phyloP scores from a whole-genome alignment of 2,329 filamentous ascomycete species.

The Ophiobolus disseminans region DNA sequence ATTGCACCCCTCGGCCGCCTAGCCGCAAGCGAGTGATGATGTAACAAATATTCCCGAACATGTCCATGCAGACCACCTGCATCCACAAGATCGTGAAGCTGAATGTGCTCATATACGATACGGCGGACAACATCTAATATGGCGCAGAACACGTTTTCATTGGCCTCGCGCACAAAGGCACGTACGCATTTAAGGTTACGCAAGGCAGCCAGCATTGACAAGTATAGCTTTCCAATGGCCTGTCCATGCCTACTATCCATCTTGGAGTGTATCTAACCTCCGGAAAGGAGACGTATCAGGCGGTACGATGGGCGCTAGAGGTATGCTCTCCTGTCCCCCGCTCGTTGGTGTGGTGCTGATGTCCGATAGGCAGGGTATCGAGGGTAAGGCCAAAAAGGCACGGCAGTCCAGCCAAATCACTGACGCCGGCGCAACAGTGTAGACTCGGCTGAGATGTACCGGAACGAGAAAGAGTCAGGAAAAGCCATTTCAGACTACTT shows the following conservation, averaged over 20 bases:
- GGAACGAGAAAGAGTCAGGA: conserved; percentile 76
- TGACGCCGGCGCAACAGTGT: conserved; percentile 48
- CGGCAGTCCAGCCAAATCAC: conserved; percentile 19
- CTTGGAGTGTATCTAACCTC: conserved; percentile 77
- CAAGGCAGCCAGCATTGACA: conserved; percentile 24
- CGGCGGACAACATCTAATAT: conserved; percentile 27
- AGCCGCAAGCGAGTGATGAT: conserved; percentile 30
- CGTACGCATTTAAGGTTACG: conserved; percentile 17
- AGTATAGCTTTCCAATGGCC: conserved; percentile 62
- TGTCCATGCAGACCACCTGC: conserved; percentile 29
- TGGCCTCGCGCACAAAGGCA: conserved; percentile 54
- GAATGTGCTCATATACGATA: conserved; percentile 18
- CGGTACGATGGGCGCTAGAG: conserved; percentile 65
- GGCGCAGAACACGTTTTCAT: conserved; percentile 48
- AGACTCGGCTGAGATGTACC: conserved; percentile 68
- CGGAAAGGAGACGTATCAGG: conserved; percentile 63
- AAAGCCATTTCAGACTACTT: conserved; percentile 68
- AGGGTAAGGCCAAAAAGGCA: conserved; percentile 40
- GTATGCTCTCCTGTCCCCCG: conserved; percentile 45
- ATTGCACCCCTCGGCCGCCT: not conserved
- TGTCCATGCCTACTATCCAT: conserved; percentile 73
- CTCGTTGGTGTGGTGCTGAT: conserved; percentile 23
- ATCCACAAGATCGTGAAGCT: conserved; percentile 39
- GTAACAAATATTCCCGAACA: conserved; percentile 36
- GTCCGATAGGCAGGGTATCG: conserved; percentile 55